These are phyloP conservation scores for Prunus campanulata DNA, from an alignment of 306 rosid species.

Conservation along the genomic window DNA sequence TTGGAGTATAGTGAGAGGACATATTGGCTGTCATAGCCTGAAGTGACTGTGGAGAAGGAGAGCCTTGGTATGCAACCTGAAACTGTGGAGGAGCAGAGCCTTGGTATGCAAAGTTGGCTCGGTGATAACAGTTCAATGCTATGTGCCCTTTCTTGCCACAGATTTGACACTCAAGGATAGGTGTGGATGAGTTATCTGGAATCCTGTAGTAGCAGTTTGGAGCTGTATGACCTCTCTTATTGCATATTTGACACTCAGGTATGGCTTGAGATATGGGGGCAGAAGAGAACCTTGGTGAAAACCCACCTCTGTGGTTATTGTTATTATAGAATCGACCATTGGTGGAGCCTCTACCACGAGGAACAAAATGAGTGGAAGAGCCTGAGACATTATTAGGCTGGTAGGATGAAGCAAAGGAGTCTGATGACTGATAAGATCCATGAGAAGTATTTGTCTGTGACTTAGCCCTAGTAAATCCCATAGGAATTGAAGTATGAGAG, in stretches of 20 bases:
- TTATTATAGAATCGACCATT: too few relatives aligned
- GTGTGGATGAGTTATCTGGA: fast-evolving
- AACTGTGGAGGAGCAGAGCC: too few relatives aligned
- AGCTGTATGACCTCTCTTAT: fast-evolving
- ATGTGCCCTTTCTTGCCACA: neutral
- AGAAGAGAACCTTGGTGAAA: too few relatives aligned
- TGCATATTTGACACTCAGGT: neutral
- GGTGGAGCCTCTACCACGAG: too few relatives aligned
- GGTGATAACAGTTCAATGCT: neutral
- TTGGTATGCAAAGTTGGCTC: neutral
- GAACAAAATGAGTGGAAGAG: too few relatives aligned
- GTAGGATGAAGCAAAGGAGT: too few relatives aligned
- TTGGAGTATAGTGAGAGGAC: fast-evolving
- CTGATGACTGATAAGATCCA: too few relatives aligned
- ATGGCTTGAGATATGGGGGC: neutral
- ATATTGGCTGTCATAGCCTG: neutral
- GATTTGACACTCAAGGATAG: neutral
- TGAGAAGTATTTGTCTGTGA: too few relatives aligned
- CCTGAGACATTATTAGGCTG: too few relatives aligned
- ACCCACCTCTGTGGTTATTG: too few relatives aligned
- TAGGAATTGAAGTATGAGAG: too few relatives aligned
- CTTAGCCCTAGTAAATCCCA: too few relatives aligned
- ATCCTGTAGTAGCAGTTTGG: fast-evolving
- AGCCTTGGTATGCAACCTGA: neutral
- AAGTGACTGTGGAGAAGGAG: neutral